Base-by-base conservation (phyloP, 78 protist genomes). In the Guillardia theta region DNA sequence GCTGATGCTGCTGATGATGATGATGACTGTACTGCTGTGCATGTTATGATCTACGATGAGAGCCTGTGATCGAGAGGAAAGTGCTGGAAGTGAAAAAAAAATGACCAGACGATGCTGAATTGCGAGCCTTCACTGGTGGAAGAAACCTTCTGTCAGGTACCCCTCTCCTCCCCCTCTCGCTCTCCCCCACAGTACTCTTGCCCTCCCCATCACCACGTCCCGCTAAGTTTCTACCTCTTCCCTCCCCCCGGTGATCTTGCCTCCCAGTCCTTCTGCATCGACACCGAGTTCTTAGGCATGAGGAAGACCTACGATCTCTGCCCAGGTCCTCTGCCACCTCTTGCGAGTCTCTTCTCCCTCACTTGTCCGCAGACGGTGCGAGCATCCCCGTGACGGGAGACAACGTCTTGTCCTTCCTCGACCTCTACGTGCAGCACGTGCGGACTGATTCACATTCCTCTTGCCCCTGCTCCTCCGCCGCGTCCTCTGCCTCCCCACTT, bases 281-380 rank as follows among this genome's bases (percentile, higher is more conserved):
- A 78, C 90, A 43, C 90, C 3, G 90, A 78, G 90, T 78, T 78
- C 90, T 48, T 78, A 30, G 90, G 90, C 50, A 50, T 43, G 90
- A 3, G 90, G 1, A 4, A 4, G 50, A 77, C 88, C 12, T 64
- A 19, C 78, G 78, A 64, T 5, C 33, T 64, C 78, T 4, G 9
- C 39, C 83, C 33, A 9, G 36, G 1, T 30, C 27, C 70, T 58
- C 70, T 30, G 39, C 70, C 27, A 24, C 70, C 70, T 58, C 70
- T 9, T n/a, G n/a, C n/a, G n/a, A n/a, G n/a, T n/a, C 70, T 58
- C 2, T 58, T 8, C 6, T 0, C 6, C 27, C 70, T 58, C 70
- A 9, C 70, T 58, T 70, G 10, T 33, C 27, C 45, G 45, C n/a
- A 2, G 22, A 33, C 90, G 90, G 90, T 30, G 10, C 50, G 37